Evolutionary conservation across 192 early-diverging fungal species (phyloP).

Genomic region (Coemansia sp.): DNA sequence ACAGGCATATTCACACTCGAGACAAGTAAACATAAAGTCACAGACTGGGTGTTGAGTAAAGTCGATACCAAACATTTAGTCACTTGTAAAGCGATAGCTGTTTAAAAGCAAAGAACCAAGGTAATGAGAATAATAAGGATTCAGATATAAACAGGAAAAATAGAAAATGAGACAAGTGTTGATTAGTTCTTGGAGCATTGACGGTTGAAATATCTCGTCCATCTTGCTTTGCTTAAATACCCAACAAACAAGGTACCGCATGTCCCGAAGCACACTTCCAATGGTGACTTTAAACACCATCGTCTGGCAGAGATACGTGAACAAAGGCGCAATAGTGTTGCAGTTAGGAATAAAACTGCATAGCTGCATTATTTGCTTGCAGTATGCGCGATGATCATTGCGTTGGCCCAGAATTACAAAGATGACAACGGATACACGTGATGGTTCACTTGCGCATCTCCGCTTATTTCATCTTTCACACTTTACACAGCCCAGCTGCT

Average conservation of each 20-base stretch:
- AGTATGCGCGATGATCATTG: background rate
- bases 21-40: slow-evolving; percentile 10
- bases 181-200: no score
- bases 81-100: background rate
- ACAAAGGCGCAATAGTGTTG: background rate
- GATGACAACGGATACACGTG: background rate
- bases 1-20: slow-evolving; percentile 9
- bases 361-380: background rate
- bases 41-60: slow-evolving; percentile 4
- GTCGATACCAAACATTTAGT: background rate
- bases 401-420: background rate
- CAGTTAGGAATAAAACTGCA: background rate
- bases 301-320: background rate
- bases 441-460: background rate
- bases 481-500: background rate
- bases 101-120: background rate
- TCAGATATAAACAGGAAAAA: background rate
- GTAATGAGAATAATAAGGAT: background rate
- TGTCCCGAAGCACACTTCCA: no score
- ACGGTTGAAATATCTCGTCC: no score
- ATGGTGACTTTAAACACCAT: no score
- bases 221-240: no score
- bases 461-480: background rate
- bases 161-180: background rate
- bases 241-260: no score